Evolutionary conservation across 257 asterid species (phyloP).

Genomic region (Rhazya stricta): DNA sequence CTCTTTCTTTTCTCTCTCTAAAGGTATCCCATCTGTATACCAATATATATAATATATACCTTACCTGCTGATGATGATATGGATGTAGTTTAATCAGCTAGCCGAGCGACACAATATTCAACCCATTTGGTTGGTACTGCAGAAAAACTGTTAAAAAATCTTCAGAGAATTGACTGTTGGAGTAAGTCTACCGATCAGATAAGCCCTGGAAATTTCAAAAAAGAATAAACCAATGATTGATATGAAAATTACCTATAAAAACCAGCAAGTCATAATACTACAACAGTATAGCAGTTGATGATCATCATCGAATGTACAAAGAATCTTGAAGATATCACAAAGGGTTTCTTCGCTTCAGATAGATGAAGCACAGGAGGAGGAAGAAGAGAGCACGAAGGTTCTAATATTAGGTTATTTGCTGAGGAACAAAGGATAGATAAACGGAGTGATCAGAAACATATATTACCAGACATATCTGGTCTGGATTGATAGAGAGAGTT

Average conservation of each 20-base stretch:
- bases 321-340: background rate
- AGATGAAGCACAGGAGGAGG: background rate
- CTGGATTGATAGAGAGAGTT: slow-evolving; percentile 4
- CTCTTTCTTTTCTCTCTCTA: background rate
- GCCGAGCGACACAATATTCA: slow-evolving; percentile 15
- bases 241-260: background rate
- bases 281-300: background rate
- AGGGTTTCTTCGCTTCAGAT: background rate
- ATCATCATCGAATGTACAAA: background rate
- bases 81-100: slow-evolving; percentile 10
- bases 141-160: slow-evolving; percentile 1
- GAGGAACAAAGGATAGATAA: background rate
- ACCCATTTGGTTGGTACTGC: slow-evolving; percentile 33
- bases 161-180: slow-evolving; percentile 21
- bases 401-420: background rate
- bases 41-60: background rate
- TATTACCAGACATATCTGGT: background rate
- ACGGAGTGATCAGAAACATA: background rate
- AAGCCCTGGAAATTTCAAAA: slow-evolving; percentile 36
- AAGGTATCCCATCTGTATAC: background rate
- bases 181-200: slow-evolving; percentile 21
- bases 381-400: background rate
- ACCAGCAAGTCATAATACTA: background rate
- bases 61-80: slow-evolving; percentile 18
- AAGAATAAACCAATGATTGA: slow-evolving; percentile 16